phyloP scores from a whole-genome alignment of 2,329 filamentous ascomycete species.

The Stemphylium lycopersici region DNA sequence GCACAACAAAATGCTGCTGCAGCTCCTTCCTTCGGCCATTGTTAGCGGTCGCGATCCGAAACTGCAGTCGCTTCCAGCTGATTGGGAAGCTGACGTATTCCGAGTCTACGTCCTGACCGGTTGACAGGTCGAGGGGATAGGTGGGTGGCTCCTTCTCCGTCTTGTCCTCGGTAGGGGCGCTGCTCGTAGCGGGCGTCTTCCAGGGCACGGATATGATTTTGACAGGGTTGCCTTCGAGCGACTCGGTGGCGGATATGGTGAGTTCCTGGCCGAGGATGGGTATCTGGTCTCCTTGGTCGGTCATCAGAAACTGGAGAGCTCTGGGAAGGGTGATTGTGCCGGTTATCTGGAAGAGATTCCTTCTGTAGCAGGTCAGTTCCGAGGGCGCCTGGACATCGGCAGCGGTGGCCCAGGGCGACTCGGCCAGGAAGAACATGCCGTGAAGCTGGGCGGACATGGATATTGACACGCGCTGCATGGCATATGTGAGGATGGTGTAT shows the following conservation, averaged over 20 bases:
- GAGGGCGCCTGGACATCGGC: conserved; percentile 63
- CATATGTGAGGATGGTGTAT: conserved; percentile 69
- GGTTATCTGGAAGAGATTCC: conserved; percentile 95
- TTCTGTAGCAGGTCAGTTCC: conserved; percentile 92
- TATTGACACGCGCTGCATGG: conserved; percentile 65
- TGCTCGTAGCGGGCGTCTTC: conserved; percentile 89
- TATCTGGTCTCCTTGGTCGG: conserved; percentile 82
- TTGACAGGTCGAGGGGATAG: conserved; percentile 72
- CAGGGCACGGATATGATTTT: conserved; percentile 96
- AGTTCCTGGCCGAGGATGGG: conserved; percentile 84
- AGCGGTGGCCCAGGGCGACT: conserved; percentile 70
- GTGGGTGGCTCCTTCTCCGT: conserved; percentile 85
- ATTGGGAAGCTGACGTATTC: conserved; percentile 92
- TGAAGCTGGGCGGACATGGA: conserved; percentile 78
- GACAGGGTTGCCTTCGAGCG: conserved; percentile 88
- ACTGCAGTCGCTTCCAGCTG: conserved; percentile 91
- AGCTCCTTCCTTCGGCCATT: conserved; percentile 93
- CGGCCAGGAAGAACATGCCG: conserved; percentile 87
- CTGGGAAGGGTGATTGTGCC: conserved; percentile 83
- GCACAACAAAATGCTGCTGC: conserved; percentile 93
- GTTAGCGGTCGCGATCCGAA: conserved; percentile 93
- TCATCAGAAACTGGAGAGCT: conserved; percentile 78
- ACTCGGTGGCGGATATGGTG: conserved; percentile 89
- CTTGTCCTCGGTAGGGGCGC: conserved; percentile 69
- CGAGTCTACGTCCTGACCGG: conserved; percentile 72